Evolutionary conservation across 83 land plant genomes (phyloP).

Genomic region (Picea engelmannii): DNA sequence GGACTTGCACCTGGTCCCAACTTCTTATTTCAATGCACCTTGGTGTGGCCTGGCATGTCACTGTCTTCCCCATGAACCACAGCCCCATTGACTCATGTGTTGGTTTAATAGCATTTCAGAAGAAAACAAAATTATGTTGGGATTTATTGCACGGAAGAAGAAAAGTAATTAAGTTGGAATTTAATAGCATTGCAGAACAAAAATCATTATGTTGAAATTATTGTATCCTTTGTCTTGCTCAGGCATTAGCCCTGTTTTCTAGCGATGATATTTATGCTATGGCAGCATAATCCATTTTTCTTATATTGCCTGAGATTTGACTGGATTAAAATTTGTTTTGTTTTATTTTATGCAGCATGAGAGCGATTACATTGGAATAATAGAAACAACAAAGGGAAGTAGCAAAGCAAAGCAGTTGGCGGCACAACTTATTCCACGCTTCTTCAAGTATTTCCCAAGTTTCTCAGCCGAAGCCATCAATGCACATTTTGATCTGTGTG

Average conservation of each 20-base stretch:
- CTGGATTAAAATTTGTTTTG: neutral
- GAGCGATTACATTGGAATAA: slow-evolving; percentile 82
- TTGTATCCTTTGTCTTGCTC: neutral
- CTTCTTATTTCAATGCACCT: no score
- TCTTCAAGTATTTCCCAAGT: slow-evolving; percentile 85
- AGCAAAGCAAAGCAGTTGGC: slow-evolving; percentile 93
- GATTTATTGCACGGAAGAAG: no score
- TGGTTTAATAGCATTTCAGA: no score
- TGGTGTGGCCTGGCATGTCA: no score
- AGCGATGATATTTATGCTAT: neutral
- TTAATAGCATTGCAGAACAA: neutral
- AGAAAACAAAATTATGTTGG: no score
- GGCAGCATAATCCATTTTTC: neutral
- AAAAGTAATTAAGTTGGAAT: no score
- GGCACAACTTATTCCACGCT: slow-evolving; percentile 96
- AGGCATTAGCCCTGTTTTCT: no score
- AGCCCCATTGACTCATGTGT: no score
- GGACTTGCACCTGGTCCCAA: no score
- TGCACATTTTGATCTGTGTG: slow-evolving; percentile 81
- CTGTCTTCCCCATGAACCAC: no score
- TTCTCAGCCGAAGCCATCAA: slow-evolving; percentile 55
- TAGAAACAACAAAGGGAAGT: slow-evolving; percentile 74
- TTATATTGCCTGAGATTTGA: no score
- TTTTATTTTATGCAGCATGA: slow-evolving; percentile 57
- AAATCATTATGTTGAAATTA: neutral